Evolutionary conservation across 2,329 filamentous ascomycete species (phyloP).

Genomic region (Cyclaneusma minus): DNA sequence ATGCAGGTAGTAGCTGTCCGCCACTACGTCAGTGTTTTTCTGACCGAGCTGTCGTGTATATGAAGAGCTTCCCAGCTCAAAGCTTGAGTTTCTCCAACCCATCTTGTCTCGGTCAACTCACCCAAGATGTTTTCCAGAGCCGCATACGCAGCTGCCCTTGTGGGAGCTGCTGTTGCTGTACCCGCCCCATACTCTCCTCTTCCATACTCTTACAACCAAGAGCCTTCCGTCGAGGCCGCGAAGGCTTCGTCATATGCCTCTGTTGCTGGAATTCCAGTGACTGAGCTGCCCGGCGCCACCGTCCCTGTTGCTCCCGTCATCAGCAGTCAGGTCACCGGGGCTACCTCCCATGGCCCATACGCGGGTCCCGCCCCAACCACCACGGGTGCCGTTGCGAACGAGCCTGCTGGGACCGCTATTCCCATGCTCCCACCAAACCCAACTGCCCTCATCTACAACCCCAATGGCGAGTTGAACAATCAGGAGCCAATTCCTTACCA

Average conservation of each 20-base stretch:
- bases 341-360: constrained; percentile 54
- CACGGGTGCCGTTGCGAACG: constrained; percentile 50
- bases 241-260: constrained; percentile 11
- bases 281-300: constrained; percentile 14
- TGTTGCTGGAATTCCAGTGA: constrained; percentile 11
- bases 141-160: constrained; percentile 8
- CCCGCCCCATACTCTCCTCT: constrained; percentile 3
- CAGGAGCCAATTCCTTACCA: constrained; percentile 56
- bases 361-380: constrained; percentile 47
- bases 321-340: constrained; percentile 34
- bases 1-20: too few relatives aligned
- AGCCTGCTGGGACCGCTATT: constrained; percentile 40
- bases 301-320: constrained; percentile 21
- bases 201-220: constrained; percentile 12
- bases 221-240: constrained; percentile 12
- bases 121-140: constrained; percentile 10
- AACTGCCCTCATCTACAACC: constrained; percentile 53
- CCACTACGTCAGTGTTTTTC: too few relatives aligned
- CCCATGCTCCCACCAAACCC: constrained; percentile 40
- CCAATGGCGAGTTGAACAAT: constrained; percentile 52
- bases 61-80: too few relatives aligned
- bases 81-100: too few relatives aligned
- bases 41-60: too few relatives aligned
- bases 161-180: constrained; percentile 7
- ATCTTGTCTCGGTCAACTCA: too few relatives aligned